Conservation (phyloP, 2,329 filamentous ascomycete species). For the Alternaria novae-zelandiae region DNA sequence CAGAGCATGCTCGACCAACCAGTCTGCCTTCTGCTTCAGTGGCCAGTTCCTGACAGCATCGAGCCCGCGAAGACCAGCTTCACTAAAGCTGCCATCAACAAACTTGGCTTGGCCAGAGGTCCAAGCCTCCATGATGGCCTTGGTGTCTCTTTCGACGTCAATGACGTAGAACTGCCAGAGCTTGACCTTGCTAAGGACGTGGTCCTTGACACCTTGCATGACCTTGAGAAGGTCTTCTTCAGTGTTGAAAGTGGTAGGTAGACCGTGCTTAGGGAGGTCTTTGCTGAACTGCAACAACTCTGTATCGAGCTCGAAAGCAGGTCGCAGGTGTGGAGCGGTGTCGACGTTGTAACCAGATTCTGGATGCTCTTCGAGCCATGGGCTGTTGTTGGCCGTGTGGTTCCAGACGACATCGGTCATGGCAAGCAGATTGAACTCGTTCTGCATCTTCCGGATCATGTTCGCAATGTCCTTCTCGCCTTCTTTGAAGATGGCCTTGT, state of each 20-base stretch:
- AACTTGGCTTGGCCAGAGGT: constrained; percentile 63
- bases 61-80: constrained; percentile 57
- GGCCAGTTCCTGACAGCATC: constrained; percentile 62
- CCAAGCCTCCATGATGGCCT: constrained; percentile 76
- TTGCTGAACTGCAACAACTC: constrained; percentile 71
- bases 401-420: constrained; percentile 98
- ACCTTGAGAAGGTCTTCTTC: constrained; percentile 77
- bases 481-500: constrained; percentile 78
- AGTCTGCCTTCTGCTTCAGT: constrained; percentile 66
- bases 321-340: constrained; percentile 77
- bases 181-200: constrained; percentile 77
- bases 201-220: constrained; percentile 82
- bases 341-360: constrained; percentile 94
- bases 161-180: constrained; percentile 95
- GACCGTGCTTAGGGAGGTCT: constrained; percentile 68
- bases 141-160: constrained; percentile 75
- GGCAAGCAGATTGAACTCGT: constrained; percentile 81
- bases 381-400: constrained; percentile 94
- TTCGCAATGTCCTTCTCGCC: constrained; percentile 82
- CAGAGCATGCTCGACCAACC: constrained; percentile 73
- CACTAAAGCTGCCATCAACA: constrained; percentile 60
- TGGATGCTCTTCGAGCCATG: constrained; percentile 92
- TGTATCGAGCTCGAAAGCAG: constrained; percentile 76
- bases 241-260: constrained; percentile 76
- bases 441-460: constrained; percentile 81